Conservation (phyloP, 2,329 filamentous ascomycete genomes). For the Venturia asperata region DNA sequence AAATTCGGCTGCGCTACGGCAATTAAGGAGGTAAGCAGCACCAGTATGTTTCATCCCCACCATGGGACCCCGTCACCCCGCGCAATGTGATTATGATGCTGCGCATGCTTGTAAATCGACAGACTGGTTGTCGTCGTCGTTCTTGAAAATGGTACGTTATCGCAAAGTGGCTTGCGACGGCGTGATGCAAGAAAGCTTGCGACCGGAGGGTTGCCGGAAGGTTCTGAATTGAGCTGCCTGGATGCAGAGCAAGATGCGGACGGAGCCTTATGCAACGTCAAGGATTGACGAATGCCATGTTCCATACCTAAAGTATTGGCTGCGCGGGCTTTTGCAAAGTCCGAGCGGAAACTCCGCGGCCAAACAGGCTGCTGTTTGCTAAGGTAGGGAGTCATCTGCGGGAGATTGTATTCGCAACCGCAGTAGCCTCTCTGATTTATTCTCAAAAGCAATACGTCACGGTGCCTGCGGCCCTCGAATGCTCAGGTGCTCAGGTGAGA, state of each 20-base stretch:
- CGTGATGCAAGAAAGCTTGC: not conserved
- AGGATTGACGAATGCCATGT: not conserved
- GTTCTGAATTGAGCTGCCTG: constrained; percentile 1
- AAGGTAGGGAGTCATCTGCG: not conserved
- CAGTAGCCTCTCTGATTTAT: not conserved
- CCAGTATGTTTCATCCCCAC: not conserved
- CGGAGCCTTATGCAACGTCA: not conserved
- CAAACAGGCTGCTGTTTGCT: not conserved
- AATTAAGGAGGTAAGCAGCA: constrained; percentile 3
- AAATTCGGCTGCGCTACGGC: constrained; percentile 6
- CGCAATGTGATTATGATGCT: not conserved
- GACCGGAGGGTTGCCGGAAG: not conserved
- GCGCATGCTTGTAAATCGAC: not conserved
- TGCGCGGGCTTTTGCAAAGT: constrained; percentile 4
- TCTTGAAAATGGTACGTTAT: not conserved
- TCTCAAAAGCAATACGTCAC: not conserved
- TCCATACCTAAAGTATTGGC: not conserved
- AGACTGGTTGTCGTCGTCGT: not conserved
- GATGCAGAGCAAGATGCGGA: constrained; percentile 1
- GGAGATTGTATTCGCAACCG: not conserved
- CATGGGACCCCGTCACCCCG: not conserved
- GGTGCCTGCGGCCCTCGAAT: not conserved
- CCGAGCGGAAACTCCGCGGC: not conserved
- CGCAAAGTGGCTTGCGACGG: not conserved
- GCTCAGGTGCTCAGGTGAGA: not conserved